These are phyloP conservation scores for Aspergillus haitiensis DNA, from an alignment of 495 filamentous ascomycete species.

Conservation along the genomic window DNA sequence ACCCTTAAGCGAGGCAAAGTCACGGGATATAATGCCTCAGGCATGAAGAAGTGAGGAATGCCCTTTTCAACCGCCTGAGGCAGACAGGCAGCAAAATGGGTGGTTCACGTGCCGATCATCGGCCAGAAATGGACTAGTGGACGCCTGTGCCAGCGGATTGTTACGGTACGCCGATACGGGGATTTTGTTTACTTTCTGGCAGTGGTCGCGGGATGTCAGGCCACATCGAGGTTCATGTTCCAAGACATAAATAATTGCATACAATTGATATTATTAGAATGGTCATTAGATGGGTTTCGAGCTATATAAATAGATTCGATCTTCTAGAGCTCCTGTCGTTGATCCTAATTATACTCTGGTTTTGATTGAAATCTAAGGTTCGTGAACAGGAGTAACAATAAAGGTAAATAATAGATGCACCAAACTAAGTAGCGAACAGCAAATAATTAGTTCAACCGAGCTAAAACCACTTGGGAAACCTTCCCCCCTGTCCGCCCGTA, in stretches of 20 bases:
- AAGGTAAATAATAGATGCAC: not conserved
- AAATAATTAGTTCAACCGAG: slow-evolving; percentile 26
- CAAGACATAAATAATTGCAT: not conserved
- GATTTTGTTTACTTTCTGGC: slow-evolving; percentile 25
- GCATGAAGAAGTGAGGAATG: not conserved
- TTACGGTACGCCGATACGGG: slow-evolving; percentile 25
- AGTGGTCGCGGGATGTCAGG: slow-evolving; percentile 4
- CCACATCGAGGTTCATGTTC: not conserved
- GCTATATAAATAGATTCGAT: no score
- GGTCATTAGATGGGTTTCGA: no score
- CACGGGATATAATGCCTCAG: slow-evolving; percentile 29
- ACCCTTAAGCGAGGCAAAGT: slow-evolving; percentile 46
- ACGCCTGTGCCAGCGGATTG: slow-evolving; percentile 12
- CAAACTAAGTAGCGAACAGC: slow-evolving; percentile 20
- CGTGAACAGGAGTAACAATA: no score
- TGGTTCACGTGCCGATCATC: slow-evolving; percentile 16
- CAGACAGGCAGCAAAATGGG: not conserved
- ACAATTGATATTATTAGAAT: no score
- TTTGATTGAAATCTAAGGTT: no score
- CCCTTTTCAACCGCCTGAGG: slow-evolving; percentile 13
- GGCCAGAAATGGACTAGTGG: slow-evolving; percentile 9
- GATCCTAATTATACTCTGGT: no score
- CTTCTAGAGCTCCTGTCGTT: no score
- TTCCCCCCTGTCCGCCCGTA: slow-evolving; percentile 20
- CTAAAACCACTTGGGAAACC: slow-evolving; percentile 19